Percentiles rank a stretch among this genome's conserved stretches.
Conservation (phyloP, 345 rosid genomes). For the Bruguiera parviflora region DNA sequence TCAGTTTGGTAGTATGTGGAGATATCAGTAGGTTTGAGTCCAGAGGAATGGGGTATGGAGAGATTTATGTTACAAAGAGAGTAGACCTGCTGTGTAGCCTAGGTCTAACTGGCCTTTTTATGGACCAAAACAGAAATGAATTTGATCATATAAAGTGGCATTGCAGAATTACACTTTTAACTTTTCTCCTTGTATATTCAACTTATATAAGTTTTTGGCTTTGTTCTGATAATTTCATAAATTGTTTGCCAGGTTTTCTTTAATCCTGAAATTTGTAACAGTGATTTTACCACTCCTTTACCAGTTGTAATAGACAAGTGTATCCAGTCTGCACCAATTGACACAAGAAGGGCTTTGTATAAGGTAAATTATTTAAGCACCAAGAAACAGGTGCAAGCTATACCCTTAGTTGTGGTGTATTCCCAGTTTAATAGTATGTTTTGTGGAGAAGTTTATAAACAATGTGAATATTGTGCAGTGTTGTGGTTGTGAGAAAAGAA, state of each 20-base stretch:
- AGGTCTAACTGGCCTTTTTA: too few relatives aligned
- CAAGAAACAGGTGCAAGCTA: slow-evolving; percentile 5
- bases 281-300: slow-evolving; percentile 66
- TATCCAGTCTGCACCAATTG: slow-evolving; percentile 96
- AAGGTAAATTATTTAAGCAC: slow-evolving; percentile 48
- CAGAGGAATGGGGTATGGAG: too few relatives aligned
- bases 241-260: slow-evolving; percentile 68
- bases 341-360: slow-evolving; percentile 94
- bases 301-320: slow-evolving; percentile 91
- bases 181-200: slow-evolving; percentile 12
- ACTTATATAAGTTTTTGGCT: slow-evolving; percentile 13
- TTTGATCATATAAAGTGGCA: too few relatives aligned
- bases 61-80: too few relatives aligned
- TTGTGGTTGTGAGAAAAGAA: neutral
- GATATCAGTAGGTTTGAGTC: too few relatives aligned
- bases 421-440: neutral
- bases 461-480: neutral
- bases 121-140: too few relatives aligned
- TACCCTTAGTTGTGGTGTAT: slow-evolving; percentile 9
- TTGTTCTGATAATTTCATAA: slow-evolving; percentile 17
- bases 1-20: too few relatives aligned
- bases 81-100: too few relatives aligned
- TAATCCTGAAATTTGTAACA: slow-evolving; percentile 87
- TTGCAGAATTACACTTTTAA: neutral
- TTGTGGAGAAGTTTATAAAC: neutral